Percentiles rank a stretch among this genome's conserved stretches.
Conservation (phyloP, 2,329 filamentous ascomycete genomes). For the Exophiala mesophila region DNA sequence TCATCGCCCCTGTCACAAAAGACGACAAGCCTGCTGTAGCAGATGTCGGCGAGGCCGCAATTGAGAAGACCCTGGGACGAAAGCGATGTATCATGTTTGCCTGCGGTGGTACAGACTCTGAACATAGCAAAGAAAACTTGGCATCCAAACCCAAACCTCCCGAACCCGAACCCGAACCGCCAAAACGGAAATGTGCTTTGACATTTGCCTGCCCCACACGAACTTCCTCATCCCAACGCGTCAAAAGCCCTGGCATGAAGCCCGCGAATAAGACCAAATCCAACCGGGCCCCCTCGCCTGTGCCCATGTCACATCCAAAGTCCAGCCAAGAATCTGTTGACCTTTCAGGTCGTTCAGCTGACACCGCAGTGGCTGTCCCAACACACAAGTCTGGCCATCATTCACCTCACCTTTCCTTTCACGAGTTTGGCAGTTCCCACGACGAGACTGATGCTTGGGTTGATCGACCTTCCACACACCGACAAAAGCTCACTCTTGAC, state of each 20-base stretch:
- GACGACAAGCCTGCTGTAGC: constrained; percentile 28
- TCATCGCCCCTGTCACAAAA: constrained; percentile 26
- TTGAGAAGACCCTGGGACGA: constrained; percentile 63
- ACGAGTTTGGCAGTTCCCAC: constrained; percentile 84
- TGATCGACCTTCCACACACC: constrained; percentile 59
- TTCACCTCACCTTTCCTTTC: constrained; percentile 50
- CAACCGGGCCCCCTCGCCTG: constrained; percentile 36
- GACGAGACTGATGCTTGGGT: constrained; percentile 90
- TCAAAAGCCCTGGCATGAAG: constrained; percentile 19
- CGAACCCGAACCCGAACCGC: constrained; percentile 32
- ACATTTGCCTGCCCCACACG: constrained; percentile 45
- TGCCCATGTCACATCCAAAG: constrained; percentile 23
- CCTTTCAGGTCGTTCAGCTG: constrained; percentile 17
- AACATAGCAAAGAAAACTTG: constrained; percentile 32
- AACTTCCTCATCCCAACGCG: constrained; percentile 25
- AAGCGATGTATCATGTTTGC: constrained; percentile 93
- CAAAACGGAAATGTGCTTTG: constrained; percentile 41
- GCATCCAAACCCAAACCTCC: constrained; percentile 30
- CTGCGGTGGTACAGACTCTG: constrained; percentile 62
- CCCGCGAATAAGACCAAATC: constrained; percentile 25
- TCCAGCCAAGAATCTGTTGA: constrained; percentile 10
- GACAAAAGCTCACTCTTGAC: constrained; percentile 73
- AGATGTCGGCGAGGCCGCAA: constrained; percentile 48
- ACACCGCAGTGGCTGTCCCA: constrained; percentile 8
- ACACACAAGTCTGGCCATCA: constrained; percentile 1